phyloP scores from a whole-genome alignment of 2,329 filamentous ascomycete genomes.

The Aspergillus pseudotamarii region DNA sequence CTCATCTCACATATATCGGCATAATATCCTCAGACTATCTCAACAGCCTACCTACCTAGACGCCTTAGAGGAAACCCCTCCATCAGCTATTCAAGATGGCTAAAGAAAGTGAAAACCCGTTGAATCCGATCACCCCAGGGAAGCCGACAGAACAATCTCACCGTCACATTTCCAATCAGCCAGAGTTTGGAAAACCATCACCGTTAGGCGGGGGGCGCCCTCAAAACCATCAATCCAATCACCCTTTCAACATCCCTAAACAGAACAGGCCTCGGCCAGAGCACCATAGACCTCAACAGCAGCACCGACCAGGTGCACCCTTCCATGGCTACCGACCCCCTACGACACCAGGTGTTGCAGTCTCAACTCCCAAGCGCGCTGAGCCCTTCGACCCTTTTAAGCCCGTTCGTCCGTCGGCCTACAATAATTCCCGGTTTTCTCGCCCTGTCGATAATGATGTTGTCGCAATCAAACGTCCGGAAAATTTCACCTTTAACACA shows the following conservation, averaged over 20 bases:
- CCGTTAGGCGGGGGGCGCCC: conserved; percentile 52
- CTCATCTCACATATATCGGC: not conserved
- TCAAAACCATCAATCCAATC: conserved; percentile 40
- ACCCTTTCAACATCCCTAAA: conserved; percentile 57
- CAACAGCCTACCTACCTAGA: not conserved
- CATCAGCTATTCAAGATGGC: conserved; percentile 47
- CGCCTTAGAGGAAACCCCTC: not conserved
- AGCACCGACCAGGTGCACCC: conserved; percentile 24
- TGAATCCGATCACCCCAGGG: conserved; percentile 37
- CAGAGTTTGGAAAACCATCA: conserved; percentile 63
- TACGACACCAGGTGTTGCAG: conserved; percentile 19
- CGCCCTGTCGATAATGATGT: conserved; percentile 30
- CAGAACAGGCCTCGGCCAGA: conserved; percentile 52
- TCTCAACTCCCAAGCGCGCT: conserved; percentile 28
- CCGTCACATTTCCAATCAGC: conserved; percentile 41
- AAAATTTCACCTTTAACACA: conserved; percentile 52
- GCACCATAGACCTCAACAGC: conserved; percentile 48
- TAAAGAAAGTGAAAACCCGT: conserved; percentile 53
- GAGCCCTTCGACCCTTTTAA: conserved; percentile 46
- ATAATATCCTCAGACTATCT: not conserved
- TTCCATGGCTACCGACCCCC: conserved; percentile 23
- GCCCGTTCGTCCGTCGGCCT: conserved; percentile 40
- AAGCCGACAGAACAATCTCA: conserved; percentile 39
- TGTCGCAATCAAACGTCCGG: conserved; percentile 53
- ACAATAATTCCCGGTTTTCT: conserved; percentile 32